phyloP scores from a whole-genome alignment of 2,329 filamentous ascomycete genomes.

The Diaporthe velutina region DNA sequence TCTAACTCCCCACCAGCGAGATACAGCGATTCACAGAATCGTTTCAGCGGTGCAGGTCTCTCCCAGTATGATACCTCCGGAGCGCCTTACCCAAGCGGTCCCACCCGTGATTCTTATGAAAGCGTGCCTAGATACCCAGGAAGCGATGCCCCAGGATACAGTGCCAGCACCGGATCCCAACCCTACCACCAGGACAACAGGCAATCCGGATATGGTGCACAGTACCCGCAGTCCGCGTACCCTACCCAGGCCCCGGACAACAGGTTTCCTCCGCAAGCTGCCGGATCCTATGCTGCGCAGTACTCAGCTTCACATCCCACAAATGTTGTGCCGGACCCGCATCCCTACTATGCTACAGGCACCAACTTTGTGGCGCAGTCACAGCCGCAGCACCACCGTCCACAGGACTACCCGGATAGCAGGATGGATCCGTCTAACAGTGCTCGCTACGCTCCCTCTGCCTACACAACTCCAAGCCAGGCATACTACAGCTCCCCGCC shows the following conservation, averaged over 20 bases:
- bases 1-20: conserved; percentile 73
- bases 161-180: conserved; percentile 44
- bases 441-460: conserved; percentile 5
- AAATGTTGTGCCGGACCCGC: conserved; percentile 13
- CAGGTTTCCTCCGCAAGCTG: conserved; percentile 38
- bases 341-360: conserved; percentile 5
- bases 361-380: not conserved
- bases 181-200: conserved; percentile 45
- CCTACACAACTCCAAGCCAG: conserved; percentile 25
- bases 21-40: conserved; percentile 67
- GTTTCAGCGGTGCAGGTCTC: conserved; percentile 42
- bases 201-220: conserved; percentile 44
- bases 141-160: conserved; percentile 63
- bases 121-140: conserved; percentile 63
- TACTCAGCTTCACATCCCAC: conserved; percentile 23
- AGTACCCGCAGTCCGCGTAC: conserved; percentile 38
- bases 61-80: conserved; percentile 39
- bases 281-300: not conserved
- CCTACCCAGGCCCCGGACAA: conserved; percentile 22
- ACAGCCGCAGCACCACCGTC: not conserved
- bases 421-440: conserved; percentile 33
- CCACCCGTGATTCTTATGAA: conserved; percentile 49
- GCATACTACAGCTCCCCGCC: conserved; percentile 49
- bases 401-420: conserved; percentile 32
- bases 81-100: conserved; percentile 31